phyloP scores from a whole-genome alignment of 805 yeast species.

The Ogataea parapolymorpha region DNA sequence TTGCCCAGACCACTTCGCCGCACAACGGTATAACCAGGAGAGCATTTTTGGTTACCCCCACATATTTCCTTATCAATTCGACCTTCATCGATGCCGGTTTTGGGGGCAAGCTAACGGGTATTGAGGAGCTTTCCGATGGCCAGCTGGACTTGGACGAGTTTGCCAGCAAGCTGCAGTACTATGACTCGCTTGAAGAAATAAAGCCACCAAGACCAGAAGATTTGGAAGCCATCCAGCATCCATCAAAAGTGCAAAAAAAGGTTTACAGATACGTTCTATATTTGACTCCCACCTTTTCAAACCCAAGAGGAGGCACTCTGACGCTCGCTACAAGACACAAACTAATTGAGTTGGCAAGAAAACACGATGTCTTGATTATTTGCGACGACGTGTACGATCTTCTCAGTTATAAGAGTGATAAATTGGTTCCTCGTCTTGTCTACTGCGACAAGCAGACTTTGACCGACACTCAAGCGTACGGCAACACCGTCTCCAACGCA shows the following conservation, averaged over 20 bases:
- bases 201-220: slow-evolving; percentile 23
- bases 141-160: slow-evolving; percentile 49
- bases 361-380: slow-evolving; percentile 67
- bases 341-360: slow-evolving; percentile 64
- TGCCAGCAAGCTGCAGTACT: slow-evolving; percentile 43
- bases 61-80: slow-evolving; percentile 73
- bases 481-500: slow-evolving; percentile 73
- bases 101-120: slow-evolving; percentile 59
- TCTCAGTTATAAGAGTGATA: slow-evolving; percentile 41
- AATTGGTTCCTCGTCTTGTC: slow-evolving; percentile 40
- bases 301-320: slow-evolving; percentile 73
- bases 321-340: slow-evolving; percentile 45
- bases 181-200: slow-evolving; percentile 31
- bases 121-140: slow-evolving; percentile 53
- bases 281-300: slow-evolving; percentile 73
- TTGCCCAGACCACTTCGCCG: slow-evolving; percentile 60
- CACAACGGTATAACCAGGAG: slow-evolving; percentile 59
- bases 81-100: slow-evolving; percentile 79
- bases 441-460: slow-evolving; percentile 59
- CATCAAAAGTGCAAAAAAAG: slow-evolving; percentile 43
- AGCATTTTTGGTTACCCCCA: slow-evolving; percentile 76
- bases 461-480: slow-evolving; percentile 38
- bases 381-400: slow-evolving; percentile 84
- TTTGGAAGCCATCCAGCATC: slow-evolving; percentile 34
- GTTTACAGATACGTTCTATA: slow-evolving; percentile 67